Evolutionary conservation across 2,329 filamentous ascomycete species (phyloP).

Genomic region (Fusarium succisae): DNA sequence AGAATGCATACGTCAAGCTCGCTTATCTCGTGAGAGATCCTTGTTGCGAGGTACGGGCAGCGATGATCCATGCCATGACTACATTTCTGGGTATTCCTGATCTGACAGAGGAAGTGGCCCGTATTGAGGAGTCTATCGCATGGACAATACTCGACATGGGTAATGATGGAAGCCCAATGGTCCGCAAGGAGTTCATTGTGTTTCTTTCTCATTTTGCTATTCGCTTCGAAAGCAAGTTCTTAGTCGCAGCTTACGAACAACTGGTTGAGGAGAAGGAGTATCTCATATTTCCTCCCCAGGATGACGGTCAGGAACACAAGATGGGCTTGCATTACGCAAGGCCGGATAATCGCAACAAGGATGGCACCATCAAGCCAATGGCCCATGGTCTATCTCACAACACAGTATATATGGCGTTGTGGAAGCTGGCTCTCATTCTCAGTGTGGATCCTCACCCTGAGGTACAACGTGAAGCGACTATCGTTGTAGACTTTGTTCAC

Average conservation of each 20-base stretch:
- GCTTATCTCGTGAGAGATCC: slow-evolving; percentile 84
- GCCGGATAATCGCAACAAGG: slow-evolving; percentile 62
- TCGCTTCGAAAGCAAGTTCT: slow-evolving; percentile 90
- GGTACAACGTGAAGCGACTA: slow-evolving; percentile 83
- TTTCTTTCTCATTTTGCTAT: slow-evolving; percentile 93
- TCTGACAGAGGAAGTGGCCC: slow-evolving; percentile 87
- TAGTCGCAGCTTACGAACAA: slow-evolving; percentile 92
- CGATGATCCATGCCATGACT: slow-evolving; percentile 92
- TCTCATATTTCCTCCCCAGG: slow-evolving; percentile 62
- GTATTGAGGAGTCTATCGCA: slow-evolving; percentile 90
- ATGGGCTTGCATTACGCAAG: slow-evolving; percentile 71
- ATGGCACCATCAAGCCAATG: slow-evolving; percentile 66
- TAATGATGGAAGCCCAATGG: slow-evolving; percentile 92
- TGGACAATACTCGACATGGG: slow-evolving; percentile 91
- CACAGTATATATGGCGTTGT: slow-evolving; percentile 91
- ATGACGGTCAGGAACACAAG: slow-evolving; percentile 67
- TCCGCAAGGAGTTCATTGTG: slow-evolving; percentile 90
- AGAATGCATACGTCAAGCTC: slow-evolving; percentile 83
- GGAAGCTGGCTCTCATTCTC: slow-evolving; percentile 91
- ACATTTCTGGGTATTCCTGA: slow-evolving; percentile 95
- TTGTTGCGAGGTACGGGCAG: slow-evolving; percentile 90
- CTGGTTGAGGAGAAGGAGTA: slow-evolving; percentile 84
- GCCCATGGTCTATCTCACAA: slow-evolving; percentile 77
- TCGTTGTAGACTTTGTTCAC: slow-evolving; percentile 89
- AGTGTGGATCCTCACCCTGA: slow-evolving; percentile 95